Evolutionary conservation across 768 basidiomycete genomes (phyloP).

Genomic region (Russula compacta): DNA sequence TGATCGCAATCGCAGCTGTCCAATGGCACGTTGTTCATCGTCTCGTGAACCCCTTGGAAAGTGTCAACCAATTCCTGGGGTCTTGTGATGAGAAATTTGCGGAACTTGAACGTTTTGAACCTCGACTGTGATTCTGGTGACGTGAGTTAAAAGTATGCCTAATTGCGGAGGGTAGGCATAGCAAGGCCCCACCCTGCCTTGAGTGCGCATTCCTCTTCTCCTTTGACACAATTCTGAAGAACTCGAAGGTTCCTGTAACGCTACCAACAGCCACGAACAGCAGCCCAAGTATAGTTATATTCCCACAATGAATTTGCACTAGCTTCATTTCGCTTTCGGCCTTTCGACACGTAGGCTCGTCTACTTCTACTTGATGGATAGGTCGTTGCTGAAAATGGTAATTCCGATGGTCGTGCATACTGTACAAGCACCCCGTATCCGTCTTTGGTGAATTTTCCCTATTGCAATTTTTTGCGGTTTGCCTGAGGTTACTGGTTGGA

Average conservation of each 20-base stretch:
- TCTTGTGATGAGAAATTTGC: too few relatives aligned
- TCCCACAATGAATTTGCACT: constrained; percentile 31
- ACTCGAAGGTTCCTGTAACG: background rate
- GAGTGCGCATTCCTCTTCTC: background rate
- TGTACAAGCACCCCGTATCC: constrained; percentile 25
- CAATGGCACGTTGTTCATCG: too few relatives aligned
- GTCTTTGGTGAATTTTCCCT: constrained; percentile 20
- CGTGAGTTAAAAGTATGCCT: background rate
- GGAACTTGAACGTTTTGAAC: background rate
- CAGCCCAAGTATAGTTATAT: constrained; percentile 27
- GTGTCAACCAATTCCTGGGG: too few relatives aligned
- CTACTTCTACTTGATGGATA: background rate
- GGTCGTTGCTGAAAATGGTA: background rate
- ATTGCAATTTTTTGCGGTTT: constrained; percentile 9
- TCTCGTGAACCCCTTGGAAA: too few relatives aligned
- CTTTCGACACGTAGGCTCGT: constrained; percentile 26
- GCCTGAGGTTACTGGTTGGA: constrained; percentile 14
- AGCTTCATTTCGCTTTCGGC: constrained; percentile 31
- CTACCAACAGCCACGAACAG: background rate
- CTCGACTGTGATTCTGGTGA: background rate
- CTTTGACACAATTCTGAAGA: background rate
- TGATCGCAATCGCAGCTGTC: too few relatives aligned
- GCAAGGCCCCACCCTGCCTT: background rate
- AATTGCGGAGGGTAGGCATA: background rate
- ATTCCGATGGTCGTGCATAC: constrained; percentile 2